These are phyloP conservation scores for Cladochytrium replicatum DNA, from an alignment of 192 early-diverging fungal species.

Conservation along the genomic window DNA sequence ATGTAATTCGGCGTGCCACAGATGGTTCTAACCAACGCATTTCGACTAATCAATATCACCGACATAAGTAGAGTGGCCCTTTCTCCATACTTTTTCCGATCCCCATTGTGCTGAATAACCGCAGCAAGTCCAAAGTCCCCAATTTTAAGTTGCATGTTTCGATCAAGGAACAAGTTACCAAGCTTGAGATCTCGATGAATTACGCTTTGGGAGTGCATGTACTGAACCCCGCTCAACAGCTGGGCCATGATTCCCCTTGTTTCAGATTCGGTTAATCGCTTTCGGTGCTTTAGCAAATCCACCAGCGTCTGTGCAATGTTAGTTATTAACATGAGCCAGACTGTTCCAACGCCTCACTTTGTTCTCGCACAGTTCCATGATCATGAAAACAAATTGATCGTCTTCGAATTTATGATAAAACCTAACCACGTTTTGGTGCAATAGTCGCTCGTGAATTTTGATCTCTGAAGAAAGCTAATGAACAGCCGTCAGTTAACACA, in stretches of 20 bases:
- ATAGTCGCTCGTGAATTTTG: slow-evolving; percentile 60
- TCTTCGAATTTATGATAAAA: slow-evolving; percentile 86
- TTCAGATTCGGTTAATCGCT: slow-evolving; percentile 81
- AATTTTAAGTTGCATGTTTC: slow-evolving; percentile 77
- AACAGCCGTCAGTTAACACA: slow-evolving; percentile 6
- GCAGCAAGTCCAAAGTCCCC: slow-evolving; percentile 96
- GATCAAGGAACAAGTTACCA: slow-evolving; percentile 80
- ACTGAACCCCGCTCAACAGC: slow-evolving; percentile 64
- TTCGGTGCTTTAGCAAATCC: slow-evolving; percentile 65
- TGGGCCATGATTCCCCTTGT: slow-evolving; percentile 78
- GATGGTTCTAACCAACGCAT: slow-evolving; percentile 56
- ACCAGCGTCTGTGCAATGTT: slow-evolving; percentile 61
- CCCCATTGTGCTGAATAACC: slow-evolving; percentile 59
- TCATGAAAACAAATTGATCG: slow-evolving; percentile 69
- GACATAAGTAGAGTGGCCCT: neutral
- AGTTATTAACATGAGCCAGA: neutral
- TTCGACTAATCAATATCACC: neutral
- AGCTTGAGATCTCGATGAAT: slow-evolving; percentile 96
- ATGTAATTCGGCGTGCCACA: slow-evolving; percentile 97
- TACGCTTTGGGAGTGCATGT: slow-evolving; percentile 68
- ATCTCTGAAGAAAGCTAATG: slow-evolving; percentile 61
- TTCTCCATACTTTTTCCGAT: slow-evolving; percentile 89
- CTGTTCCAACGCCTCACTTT: slow-evolving; percentile 44
- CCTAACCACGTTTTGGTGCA: slow-evolving; percentile 69
- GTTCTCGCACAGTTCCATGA: slow-evolving; percentile 87